Conservation (phyloP, 2,329 filamentous ascomycete genomes). For the Simplicillium sp. region DNA sequence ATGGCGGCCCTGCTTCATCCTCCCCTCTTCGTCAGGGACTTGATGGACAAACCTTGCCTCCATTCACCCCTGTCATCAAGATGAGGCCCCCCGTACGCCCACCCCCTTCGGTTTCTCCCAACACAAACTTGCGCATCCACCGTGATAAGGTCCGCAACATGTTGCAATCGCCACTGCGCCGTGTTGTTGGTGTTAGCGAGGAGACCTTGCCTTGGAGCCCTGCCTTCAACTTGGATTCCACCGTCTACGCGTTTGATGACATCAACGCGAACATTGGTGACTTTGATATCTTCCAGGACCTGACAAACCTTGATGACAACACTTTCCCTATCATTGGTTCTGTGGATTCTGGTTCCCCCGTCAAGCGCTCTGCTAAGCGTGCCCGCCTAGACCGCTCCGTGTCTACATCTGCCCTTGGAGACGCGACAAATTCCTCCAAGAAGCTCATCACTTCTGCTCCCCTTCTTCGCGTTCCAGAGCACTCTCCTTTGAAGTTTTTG, state of each 20-base stretch:
- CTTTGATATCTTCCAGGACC: constrained; percentile 53
- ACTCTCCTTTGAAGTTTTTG: constrained; percentile 26
- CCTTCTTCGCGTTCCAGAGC: constrained; percentile 36
- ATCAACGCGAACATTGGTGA: constrained; percentile 39
- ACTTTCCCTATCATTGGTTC: constrained; percentile 31
- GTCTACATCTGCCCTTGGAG: constrained; percentile 51
- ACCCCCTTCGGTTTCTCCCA: constrained; percentile 77
- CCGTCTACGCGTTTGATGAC: constrained; percentile 37
- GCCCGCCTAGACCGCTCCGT: constrained; percentile 54
- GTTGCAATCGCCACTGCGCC: constrained; percentile 63
- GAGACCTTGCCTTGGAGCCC: constrained; percentile 51
- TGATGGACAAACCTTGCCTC: constrained; percentile 57
- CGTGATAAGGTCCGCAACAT: constrained; percentile 73
- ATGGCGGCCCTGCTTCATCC: constrained; percentile 48
- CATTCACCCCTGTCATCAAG: constrained; percentile 76
- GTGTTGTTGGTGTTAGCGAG: constrained; percentile 35
- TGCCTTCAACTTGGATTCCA: constrained; percentile 55
- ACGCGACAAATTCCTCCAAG: constrained; percentile 46
- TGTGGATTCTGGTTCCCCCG: constrained; percentile 51
- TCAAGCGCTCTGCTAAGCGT: constrained; percentile 53
- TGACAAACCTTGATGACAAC: constrained; percentile 18
- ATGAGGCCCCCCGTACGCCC: constrained; percentile 51
- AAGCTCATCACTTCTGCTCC: constrained; percentile 42
- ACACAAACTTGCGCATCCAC: constrained; percentile 84
- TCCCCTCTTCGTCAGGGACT: constrained; percentile 53